These are phyloP conservation scores for Tylopilus sp. DNA, from an alignment of 768 basidiomycete species.

Conservation along the genomic window DNA sequence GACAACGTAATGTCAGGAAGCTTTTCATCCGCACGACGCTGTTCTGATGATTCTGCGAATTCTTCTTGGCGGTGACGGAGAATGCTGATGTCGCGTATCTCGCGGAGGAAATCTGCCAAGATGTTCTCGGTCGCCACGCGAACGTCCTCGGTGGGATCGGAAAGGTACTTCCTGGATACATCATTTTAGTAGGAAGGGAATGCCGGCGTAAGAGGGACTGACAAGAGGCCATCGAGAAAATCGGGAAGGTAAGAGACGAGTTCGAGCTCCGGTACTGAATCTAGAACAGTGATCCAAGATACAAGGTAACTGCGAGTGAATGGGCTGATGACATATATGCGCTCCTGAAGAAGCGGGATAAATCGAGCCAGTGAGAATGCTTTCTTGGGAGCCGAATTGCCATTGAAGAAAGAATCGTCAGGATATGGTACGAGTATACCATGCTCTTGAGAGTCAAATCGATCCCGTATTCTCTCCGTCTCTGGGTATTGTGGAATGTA, in stretches of 20 bases:
- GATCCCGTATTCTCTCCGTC: slow-evolving; percentile 59
- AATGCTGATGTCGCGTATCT: slow-evolving; percentile 81
- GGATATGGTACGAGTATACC: slow-evolving; percentile 67
- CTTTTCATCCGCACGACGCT: slow-evolving; percentile 47
- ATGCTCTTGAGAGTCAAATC: slow-evolving; percentile 39
- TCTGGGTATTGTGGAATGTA: slow-evolving; percentile 89
- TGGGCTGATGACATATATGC: slow-evolving; percentile 93
- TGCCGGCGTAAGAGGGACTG: slow-evolving; percentile 30
- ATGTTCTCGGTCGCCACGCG: slow-evolving; percentile 87
- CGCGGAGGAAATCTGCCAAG: slow-evolving; percentile 84
- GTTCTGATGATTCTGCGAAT: slow-evolving; percentile 37
- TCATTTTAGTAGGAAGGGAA: slow-evolving; percentile 4
- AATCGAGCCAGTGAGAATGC: slow-evolving; percentile 95
- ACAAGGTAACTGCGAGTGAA: slow-evolving; percentile 96
- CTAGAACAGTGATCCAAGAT: slow-evolving; percentile 92
- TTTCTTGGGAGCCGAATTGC: slow-evolving; percentile 45
- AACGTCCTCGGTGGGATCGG: slow-evolving; percentile 93
- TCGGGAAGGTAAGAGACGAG: slow-evolving; percentile 92
- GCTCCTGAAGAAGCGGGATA: slow-evolving; percentile 88
- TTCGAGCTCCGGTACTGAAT: slow-evolving; percentile 95
- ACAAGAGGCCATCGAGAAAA: slow-evolving; percentile 92
- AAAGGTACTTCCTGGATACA: slow-evolving; percentile 77
- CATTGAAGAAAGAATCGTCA: slow-evolving; percentile 37
- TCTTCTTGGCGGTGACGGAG: slow-evolving; percentile 68
- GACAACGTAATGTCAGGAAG: slow-evolving; percentile 58